phyloP scores from a whole-genome alignment of 352 stramenopile species.

The Phytophthora hybrid region DNA sequence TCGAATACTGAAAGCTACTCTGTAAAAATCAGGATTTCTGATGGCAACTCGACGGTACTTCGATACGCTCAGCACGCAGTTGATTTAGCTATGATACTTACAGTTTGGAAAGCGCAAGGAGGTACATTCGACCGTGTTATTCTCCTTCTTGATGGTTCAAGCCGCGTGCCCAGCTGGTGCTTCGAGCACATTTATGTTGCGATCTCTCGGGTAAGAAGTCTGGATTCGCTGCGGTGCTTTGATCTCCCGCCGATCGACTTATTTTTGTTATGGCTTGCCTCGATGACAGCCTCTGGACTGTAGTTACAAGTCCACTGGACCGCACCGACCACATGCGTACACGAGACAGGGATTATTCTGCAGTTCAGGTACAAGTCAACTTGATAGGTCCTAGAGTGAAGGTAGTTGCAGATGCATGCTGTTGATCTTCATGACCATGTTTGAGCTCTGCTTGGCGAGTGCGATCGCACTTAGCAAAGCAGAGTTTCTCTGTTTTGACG shows the following conservation, averaged over 20 bases:
- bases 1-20: not conserved
- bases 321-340: not conserved
- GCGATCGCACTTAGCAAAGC: too few relatives aligned
- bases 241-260: too few relatives aligned
- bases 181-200: slow-evolving; percentile 14
- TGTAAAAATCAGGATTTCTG: not conserved
- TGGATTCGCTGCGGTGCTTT: too few relatives aligned
- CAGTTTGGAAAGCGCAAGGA: slow-evolving; percentile 8
- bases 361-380: not conserved
- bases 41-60: too few relatives aligned
- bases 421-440: too few relatives aligned
- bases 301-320: not conserved
- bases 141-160: not conserved
- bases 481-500: too few relatives aligned
- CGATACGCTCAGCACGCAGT: slow-evolving; percentile 6
- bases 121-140: slow-evolving; percentile 9
- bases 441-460: too few relatives aligned
- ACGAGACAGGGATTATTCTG: not conserved
- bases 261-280: too few relatives aligned
- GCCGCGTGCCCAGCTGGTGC: not conserved
- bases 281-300: not conserved
- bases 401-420: not conserved
- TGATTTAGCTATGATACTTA: slow-evolving; percentile 3
- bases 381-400: not conserved
- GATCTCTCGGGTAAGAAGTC: not conserved